Base-by-base conservation (phyloP, 306 rosid genomes). In the Canavalia ensiformis region DNA sequence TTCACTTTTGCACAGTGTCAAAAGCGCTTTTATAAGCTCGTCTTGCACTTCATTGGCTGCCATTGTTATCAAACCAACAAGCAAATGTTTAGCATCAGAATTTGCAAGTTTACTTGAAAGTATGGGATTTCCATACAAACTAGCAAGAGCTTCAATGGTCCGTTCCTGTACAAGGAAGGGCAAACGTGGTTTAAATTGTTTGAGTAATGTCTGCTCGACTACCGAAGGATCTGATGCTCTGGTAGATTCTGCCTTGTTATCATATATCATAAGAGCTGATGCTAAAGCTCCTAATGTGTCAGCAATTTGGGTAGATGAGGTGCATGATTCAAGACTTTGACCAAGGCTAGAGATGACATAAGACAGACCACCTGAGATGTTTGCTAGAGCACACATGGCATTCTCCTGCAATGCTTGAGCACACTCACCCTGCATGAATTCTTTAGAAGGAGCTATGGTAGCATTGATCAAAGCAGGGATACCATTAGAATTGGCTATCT, bases 401-500 rank as follows among this genome's bases (percentile, higher is more conserved):
- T 96, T 92, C 85, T 90, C 99, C 81, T 96, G 99, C 84, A 96
- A 86, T 34, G 99, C 97, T 89, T 93, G 99, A 79, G 99, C 99
- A 85, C 86, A 83, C 86, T 93, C 97, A 3, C 99, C 99, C 90
- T 93, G 99, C 98, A 96, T 96, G 87, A 85, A 96, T 83, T 96
- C 99, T 92, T 96, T 96, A 46, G 98, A 96, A 86, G 99, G 99
- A 81, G 99, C 99, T 87, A 96, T 96, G 46, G 99, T 96, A 73
- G 97, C 99, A 90, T 90, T 93, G 85, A 96, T 96, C 88, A 96
- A 70, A 77, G 94, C 87, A 88, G 99, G 98, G 74, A 96, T 96
- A 79, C 99, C 99, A 76, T 88, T 93, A 75, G 74, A 88, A 85
- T 85, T 94, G 60, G 99, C 94, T 86, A 96, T 87, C 90, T 96